phyloP scores from a whole-genome alignment of 2,329 filamentous ascomycete species.

The Apiospora marii region DNA sequence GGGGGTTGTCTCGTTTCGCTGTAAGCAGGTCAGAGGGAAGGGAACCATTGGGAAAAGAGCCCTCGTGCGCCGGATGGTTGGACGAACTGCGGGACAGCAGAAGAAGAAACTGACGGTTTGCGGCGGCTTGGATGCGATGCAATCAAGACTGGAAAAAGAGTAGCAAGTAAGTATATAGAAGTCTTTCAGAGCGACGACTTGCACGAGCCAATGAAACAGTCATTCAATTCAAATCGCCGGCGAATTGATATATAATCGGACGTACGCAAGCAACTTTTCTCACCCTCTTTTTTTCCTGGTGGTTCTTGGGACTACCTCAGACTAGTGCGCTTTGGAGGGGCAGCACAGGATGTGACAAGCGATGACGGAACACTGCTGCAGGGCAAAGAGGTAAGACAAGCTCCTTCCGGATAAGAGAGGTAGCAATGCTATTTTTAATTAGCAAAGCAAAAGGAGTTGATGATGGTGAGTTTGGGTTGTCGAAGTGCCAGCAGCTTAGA shows the following conservation, averaged over 20 bases:
- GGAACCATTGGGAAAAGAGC: constrained; percentile 13
- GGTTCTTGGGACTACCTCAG: not conserved
- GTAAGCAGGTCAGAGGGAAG: constrained; percentile 3
- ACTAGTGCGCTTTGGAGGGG: constrained; percentile 17
- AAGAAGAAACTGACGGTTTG: not conserved
- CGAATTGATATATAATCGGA: not conserved
- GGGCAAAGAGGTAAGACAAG: not conserved
- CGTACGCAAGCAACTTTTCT: not conserved
- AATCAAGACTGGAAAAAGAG: not conserved
- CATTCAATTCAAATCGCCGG: not conserved
- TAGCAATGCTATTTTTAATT: not conserved
- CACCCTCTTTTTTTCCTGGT: not conserved
- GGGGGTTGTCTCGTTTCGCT: constrained; percentile 1
- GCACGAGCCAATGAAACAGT: not conserved
- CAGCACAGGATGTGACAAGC: constrained; percentile 20
- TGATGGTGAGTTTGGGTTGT: not conserved
- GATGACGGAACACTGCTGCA: constrained; percentile 20
- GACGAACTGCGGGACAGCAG: constrained; percentile 4
- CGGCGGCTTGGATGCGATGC: not conserved
- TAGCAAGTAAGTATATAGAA: not conserved
- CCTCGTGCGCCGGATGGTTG: constrained; percentile 12
- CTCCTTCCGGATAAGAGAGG: not conserved
- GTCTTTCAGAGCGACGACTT: not conserved
- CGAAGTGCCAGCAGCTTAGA: constrained; percentile 8
- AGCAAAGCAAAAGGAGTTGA: not conserved